These are phyloP conservation scores for Macrolepiota fuliginosa DNA, from an alignment of 768 basidiomycete species.

Conservation along the genomic window DNA sequence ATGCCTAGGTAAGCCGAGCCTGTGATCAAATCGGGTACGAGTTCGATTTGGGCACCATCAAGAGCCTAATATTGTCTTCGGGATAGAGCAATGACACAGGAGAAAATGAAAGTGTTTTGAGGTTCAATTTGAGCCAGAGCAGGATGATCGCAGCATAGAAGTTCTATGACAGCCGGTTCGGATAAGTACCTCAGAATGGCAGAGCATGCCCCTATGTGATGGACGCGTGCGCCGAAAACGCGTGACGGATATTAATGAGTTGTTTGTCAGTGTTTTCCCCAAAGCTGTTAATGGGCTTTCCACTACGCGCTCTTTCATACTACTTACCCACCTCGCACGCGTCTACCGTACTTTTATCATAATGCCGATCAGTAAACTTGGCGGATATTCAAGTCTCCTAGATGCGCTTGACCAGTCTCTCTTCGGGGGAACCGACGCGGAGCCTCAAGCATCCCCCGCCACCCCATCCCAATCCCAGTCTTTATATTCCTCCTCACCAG, in stretches of 20 bases:
- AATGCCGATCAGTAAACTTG: not conserved
- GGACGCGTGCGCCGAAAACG: not conserved
- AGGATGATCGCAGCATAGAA: too few relatives aligned
- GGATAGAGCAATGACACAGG: not conserved
- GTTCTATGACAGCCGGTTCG: too few relatives aligned
- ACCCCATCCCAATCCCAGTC: not conserved
- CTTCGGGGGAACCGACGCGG: not conserved
- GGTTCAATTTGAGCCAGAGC: not conserved
- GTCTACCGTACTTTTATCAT: not conserved
- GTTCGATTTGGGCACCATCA: not conserved
- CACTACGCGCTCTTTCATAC: not conserved
- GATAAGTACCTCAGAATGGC: not conserved
- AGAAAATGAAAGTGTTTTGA: not conserved
- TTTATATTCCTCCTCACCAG: not conserved
- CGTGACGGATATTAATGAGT: not conserved
- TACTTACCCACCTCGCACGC: not conserved
- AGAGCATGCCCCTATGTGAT: not conserved
- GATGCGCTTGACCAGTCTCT: slow-evolving; percentile 7
- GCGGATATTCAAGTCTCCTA: slow-evolving; percentile 6
- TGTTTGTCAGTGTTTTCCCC: slow-evolving; percentile 1
- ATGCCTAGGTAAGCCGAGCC: not conserved
- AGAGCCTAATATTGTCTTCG: not conserved
- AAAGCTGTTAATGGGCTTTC: not conserved
- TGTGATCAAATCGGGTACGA: not conserved
- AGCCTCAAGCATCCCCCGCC: not conserved